Evolutionary conservation across 805 yeast genomes (phyloP).

Genomic region (Candida succiphila): DNA sequence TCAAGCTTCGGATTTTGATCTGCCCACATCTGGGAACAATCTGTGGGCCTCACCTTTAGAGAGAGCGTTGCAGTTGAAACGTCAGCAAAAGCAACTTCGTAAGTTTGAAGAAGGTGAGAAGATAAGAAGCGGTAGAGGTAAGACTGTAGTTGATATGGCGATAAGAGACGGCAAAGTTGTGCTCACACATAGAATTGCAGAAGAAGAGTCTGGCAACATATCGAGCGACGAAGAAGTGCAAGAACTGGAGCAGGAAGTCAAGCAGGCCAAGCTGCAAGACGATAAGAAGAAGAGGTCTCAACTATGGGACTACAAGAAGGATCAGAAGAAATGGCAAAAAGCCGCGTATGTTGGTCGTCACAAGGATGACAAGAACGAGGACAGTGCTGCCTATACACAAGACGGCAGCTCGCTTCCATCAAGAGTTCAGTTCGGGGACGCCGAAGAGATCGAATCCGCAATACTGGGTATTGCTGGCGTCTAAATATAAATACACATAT

Average conservation of each 20-base stretch:
- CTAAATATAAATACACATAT: neutral
- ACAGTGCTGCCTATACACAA: constrained; percentile 3
- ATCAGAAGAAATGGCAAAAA: constrained; percentile 42
- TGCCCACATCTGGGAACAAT: constrained; percentile 39
- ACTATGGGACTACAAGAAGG: constrained; percentile 54
- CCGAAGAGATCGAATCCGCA: constrained; percentile 19
- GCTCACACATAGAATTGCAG: constrained; percentile 36
- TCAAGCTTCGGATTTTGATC: constrained; percentile 80
- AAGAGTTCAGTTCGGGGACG: constrained; percentile 21
- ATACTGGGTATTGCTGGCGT: constrained; percentile 8
- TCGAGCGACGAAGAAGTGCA: constrained; percentile 26
- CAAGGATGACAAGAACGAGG: neutral
- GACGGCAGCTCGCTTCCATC: constrained; percentile 3
- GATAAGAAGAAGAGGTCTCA: constrained; percentile 25
- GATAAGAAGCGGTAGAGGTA: constrained; percentile 63
- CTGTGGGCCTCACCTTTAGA: constrained; percentile 86
- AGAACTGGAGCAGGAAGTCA: constrained; percentile 24
- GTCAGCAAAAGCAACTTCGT: constrained; percentile 69
- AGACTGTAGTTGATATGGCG: constrained; percentile 65
- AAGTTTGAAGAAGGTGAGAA: constrained; percentile 50
- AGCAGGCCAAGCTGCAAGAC: constrained; percentile 21
- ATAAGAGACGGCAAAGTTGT: constrained; percentile 74
- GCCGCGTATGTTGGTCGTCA: constrained; percentile 18
- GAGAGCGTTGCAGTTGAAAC: constrained; percentile 76
- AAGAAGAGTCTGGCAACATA: constrained; percentile 14